Conservation (phyloP, 176 grass and related monocot genomes). For the Elaeis guineensis region DNA sequence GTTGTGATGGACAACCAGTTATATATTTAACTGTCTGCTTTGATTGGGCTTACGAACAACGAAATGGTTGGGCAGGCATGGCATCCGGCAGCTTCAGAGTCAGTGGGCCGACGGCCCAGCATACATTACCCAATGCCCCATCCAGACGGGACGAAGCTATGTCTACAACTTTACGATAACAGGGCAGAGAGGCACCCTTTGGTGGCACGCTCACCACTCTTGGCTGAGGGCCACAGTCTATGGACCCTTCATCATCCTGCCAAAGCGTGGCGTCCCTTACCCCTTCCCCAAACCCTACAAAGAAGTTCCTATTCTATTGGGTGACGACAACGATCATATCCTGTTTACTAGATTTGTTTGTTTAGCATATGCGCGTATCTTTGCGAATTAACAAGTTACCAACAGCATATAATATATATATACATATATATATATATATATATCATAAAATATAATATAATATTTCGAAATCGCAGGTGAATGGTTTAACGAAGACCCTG, state of each 20-base stretch:
- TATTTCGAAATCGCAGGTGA: constrained; percentile 33
- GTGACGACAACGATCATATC: constrained; percentile 13
- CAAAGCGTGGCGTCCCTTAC: constrained; percentile 35
- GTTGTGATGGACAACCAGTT: no score
- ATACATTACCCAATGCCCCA: constrained; percentile 18
- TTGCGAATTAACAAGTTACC: no score
- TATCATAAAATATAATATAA: no score
- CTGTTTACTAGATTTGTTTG: not conserved
- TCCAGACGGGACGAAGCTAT: not conserved
- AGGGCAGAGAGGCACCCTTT: constrained; percentile 65
- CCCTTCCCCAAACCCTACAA: constrained; percentile 58
- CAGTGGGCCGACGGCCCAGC: constrained; percentile 10
- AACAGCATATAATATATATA: not conserved
- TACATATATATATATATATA: not conserved
- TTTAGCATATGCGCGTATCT: not conserved
- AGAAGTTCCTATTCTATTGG: constrained; percentile 62
- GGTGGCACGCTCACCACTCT: constrained; percentile 89
- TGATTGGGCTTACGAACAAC: not conserved
- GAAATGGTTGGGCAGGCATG: not conserved
- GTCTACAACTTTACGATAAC: constrained; percentile 36
- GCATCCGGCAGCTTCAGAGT: not conserved
- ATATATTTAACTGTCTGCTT: not conserved
- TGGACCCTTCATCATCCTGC: constrained; percentile 61
- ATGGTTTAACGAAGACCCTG: constrained; percentile 57
- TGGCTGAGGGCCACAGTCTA: constrained; percentile 68